Base-by-base conservation (phyloP, 1,284 basidiomycete species). In the Tausonia pullulans region DNA sequence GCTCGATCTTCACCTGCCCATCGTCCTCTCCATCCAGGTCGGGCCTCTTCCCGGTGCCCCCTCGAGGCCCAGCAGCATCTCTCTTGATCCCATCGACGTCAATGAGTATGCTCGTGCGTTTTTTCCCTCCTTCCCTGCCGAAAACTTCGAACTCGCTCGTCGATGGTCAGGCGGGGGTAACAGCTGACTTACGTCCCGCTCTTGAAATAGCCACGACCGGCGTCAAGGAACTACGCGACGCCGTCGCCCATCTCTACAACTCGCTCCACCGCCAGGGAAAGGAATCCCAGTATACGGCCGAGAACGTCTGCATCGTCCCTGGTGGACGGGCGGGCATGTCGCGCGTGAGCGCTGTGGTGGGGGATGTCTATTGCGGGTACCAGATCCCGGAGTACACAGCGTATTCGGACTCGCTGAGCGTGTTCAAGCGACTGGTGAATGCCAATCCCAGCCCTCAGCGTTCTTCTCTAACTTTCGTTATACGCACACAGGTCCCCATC, bases 261-360 rank as follows among this genome's bases (percentile, higher is more conserved):
- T 77, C 82, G 61, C 88, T 87, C 6, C 96, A 94, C 74, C 84
- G 93, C 44, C 77, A 87, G 71, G 87, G 83, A 57, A 90, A 88
- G 74, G 69, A 75, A 5, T 90, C 86, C 69, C 81, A 93, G 71
- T 96, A 96, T 74, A 93, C 90, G 0, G 86, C 82, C 69, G 90
- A 92, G 77, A 96, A 96, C 72, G 78, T 81, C 6, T 76, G 75
- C 65, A 76, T 77, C 61, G 75, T 75, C 5, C 91, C 92, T 41
- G 92, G 91, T 61, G 93, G 92, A 7, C 85, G 91, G 56, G 81
- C 91, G 2, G 92, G 92, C 11, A 81, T 97, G 69, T 88, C 88
- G 14, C 85, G 93, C 66, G 82, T 96, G n/a, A 90, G 90, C 16
- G 88, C 90, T 14, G 91, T 95, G 61, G 84, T 96, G 64, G 86